Conservation (phyloP, 164 flowering plant species). For the Tinospora cordifolia region DNA sequence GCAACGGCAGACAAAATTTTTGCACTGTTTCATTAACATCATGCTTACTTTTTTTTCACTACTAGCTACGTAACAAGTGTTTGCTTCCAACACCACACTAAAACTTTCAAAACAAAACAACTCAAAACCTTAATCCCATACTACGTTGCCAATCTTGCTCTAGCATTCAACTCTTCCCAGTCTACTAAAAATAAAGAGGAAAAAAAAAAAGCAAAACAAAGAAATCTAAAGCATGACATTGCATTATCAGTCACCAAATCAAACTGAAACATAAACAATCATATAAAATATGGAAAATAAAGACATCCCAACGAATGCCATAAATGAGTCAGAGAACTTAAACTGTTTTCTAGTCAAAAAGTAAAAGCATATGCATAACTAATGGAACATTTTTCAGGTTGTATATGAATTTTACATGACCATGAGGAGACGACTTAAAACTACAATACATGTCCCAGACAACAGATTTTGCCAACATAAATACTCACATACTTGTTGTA, state of each 20-base stretch:
- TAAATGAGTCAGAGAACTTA: background rate
- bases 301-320: background rate
- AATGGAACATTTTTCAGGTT: conserved; percentile 4
- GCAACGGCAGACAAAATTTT: too few species aligned
- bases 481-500: conserved; percentile 26
- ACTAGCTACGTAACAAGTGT: too few species aligned
- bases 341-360: background rate
- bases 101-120: too few species aligned
- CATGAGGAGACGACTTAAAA: conserved; percentile 13
- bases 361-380: conserved; percentile 12
- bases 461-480: conserved; percentile 20
- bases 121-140: background rate
- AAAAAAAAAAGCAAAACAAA: background rate
- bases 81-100: too few species aligned
- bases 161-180: background rate
- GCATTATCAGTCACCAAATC: background rate
- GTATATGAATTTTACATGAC: background rate
- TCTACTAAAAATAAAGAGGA: background rate
- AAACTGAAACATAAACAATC: background rate
- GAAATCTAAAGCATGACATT: background rate
- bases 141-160: background rate
- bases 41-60: too few species aligned
- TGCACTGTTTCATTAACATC: too few species aligned
- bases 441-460: conserved; percentile 18
- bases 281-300: background rate